These are phyloP conservation scores for Iodosphaeria phyllophila DNA, from an alignment of 2,329 filamentous ascomycete species.

Conservation along the genomic window DNA sequence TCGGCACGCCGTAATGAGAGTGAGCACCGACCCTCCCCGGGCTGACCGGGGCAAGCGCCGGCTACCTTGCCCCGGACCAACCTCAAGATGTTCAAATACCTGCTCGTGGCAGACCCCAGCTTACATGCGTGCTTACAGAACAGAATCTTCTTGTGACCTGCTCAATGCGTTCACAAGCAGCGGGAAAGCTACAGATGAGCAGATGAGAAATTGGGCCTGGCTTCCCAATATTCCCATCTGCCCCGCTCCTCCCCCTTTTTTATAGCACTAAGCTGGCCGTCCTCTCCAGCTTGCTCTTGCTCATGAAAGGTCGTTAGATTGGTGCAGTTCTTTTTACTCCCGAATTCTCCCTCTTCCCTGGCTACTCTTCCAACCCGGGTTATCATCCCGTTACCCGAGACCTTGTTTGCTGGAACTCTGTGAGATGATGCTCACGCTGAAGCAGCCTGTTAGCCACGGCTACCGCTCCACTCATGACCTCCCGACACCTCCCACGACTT, in stretches of 20 bases:
- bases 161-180: too few species aligned
- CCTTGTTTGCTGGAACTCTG: too few species aligned
- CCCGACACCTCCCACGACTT: slow-evolving; percentile 36
- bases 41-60: too few species aligned
- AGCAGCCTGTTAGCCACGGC: slow-evolving; percentile 38
- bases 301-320: slow-evolving; percentile 19
- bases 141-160: too few species aligned
- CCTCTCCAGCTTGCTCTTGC: slow-evolving; percentile 16
- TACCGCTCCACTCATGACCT: slow-evolving; percentile 43
- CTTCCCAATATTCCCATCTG: slow-evolving; percentile 16
- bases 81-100: too few species aligned
- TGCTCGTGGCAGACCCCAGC: too few species aligned
- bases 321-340: neutral
- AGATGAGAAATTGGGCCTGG: slow-evolving; percentile 17
- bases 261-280: slow-evolving; percentile 16
- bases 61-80: too few species aligned
- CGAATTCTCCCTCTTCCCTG: slow-evolving; percentile 2
- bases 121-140: too few species aligned
- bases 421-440: slow-evolving; percentile 40
- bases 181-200: slow-evolving; percentile 15
- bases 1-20: too few species aligned
- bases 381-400: slow-evolving; percentile 8
- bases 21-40: too few species aligned
- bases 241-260: slow-evolving; percentile 14
- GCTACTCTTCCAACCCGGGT: slow-evolving; percentile 2